phyloP scores from a whole-genome alignment of 768 basidiomycete genomes.

The Pilatotrama ljubarskyi region DNA sequence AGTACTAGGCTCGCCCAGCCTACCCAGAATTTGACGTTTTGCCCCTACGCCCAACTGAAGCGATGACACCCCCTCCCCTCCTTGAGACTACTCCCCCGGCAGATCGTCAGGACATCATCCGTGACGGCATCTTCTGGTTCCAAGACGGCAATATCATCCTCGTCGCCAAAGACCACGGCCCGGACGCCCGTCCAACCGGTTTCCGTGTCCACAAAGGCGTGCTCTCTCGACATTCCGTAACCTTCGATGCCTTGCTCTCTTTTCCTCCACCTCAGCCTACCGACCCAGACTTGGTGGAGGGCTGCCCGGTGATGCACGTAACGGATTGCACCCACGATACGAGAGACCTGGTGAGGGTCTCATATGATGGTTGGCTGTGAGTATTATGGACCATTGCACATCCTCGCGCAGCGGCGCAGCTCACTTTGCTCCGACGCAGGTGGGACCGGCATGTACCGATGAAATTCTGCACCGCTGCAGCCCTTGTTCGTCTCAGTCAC shows the following conservation, averaged over 20 bases:
- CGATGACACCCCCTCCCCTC: too few relatives aligned
- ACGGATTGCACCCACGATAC: constrained; percentile 1
- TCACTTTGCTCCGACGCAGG: too few relatives aligned
- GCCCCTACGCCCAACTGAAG: too few relatives aligned
- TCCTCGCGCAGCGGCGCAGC: too few relatives aligned
- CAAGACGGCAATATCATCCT: constrained; percentile 69
- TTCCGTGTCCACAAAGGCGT: constrained; percentile 8
- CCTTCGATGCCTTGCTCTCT: neutral
- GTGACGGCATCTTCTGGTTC: constrained; percentile 49
- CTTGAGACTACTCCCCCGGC: too few relatives aligned
- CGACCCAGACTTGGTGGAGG: neutral
- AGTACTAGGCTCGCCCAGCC: too few relatives aligned
- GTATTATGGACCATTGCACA: too few relatives aligned
- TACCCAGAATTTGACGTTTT: too few relatives aligned
- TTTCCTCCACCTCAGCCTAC: neutral
- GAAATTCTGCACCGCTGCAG: too few relatives aligned
- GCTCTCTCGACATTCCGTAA: neutral
- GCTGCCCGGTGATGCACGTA: neutral
- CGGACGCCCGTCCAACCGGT: constrained; percentile 39
- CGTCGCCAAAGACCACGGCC: too few relatives aligned
- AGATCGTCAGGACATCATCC: too few relatives aligned
- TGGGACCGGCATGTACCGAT: too few relatives aligned
- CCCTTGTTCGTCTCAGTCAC: constrained; percentile 13
- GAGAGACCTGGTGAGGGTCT: neutral
- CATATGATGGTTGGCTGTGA: constrained; percentile 6